These are phyloP conservation scores for Rhododendron simsii DNA, from an alignment of 148 eudicot species.

Conservation along the genomic window DNA sequence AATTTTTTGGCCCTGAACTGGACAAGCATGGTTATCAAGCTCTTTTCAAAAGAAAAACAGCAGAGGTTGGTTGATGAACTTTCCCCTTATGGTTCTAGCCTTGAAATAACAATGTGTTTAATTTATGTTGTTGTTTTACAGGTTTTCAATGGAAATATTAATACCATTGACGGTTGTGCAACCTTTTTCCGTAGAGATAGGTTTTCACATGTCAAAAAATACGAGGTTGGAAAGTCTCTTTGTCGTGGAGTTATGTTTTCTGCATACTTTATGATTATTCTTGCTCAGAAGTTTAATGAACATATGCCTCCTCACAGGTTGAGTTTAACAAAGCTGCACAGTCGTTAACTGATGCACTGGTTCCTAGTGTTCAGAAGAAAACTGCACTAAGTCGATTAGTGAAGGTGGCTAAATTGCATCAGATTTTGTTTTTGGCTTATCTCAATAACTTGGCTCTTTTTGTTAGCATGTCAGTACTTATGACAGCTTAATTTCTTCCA, in stretches of 20 bases:
- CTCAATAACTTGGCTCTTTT: neutral
- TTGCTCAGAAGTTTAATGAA: neutral
- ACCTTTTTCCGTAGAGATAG: conserved; percentile 98
- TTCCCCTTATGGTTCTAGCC: neutral
- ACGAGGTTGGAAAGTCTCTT: conserved; percentile 55
- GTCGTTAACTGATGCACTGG: conserved; percentile 88
- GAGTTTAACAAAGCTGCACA: conserved; percentile 99
- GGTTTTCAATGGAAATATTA: conserved; percentile 52
- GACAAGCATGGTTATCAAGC: conserved; percentile 99
- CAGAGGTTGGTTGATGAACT: conserved; percentile 59
- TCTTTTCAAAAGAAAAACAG: conserved; percentile 76
- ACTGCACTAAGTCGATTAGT: conserved; percentile 77
- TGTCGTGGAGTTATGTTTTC: neutral
- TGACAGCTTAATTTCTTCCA: conserved; percentile 5
- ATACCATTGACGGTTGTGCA: conserved; percentile 89
- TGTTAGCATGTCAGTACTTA: neutral
- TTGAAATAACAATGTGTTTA: neutral
- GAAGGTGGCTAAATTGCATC: conserved; percentile 47
- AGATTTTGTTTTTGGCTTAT: neutral
- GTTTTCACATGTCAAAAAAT: conserved; percentile 95
- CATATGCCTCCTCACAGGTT: conserved; percentile 45
- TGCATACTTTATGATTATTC: neutral
- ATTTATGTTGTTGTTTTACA: conserved; percentile 21
- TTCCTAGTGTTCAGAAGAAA: conserved; percentile 83
- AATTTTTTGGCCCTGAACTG: conserved; percentile 90